Percentiles rank a stretch among this genome's conserved stretches.
These are phyloP conservation scores for Penicillium sp. DNA, from an alignment of 2,329 filamentous ascomycete species.

Conservation along the genomic window DNA sequence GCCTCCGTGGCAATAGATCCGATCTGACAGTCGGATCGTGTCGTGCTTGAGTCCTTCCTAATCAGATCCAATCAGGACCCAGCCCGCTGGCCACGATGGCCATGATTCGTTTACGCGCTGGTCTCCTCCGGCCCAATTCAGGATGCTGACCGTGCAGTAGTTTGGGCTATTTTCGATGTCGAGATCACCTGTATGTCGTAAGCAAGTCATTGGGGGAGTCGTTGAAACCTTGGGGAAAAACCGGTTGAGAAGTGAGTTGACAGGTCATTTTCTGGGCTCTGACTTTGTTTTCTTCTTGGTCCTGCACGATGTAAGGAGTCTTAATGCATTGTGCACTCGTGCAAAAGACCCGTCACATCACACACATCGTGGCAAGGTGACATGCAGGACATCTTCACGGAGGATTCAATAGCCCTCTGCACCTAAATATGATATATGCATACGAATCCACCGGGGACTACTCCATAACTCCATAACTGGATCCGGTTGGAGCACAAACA, in stretches of 20 bases:
- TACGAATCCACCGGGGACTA: background rate
- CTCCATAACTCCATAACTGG: background rate
- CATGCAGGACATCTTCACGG: slow-evolving; percentile 8
- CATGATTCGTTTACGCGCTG: background rate
- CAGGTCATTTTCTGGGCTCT: background rate
- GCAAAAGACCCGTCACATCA: slow-evolving; percentile 6
- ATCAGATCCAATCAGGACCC: slow-evolving; percentile 15
- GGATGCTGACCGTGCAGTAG: slow-evolving; percentile 5
- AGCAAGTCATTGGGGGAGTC: background rate
- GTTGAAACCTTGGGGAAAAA: background rate
- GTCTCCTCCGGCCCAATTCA: background rate
- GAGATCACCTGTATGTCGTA: background rate
- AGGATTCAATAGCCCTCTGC: background rate
- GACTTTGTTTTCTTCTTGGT: background rate
- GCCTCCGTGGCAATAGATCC: slow-evolving; percentile 17
- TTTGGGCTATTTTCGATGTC: background rate
- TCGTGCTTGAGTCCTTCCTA: slow-evolving; percentile 12
- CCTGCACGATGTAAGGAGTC: background rate
- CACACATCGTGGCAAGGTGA: slow-evolving; percentile 1
- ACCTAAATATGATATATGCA: background rate
- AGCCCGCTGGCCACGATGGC: background rate
- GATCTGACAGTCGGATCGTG: slow-evolving; percentile 26
- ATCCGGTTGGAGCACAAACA: background rate
- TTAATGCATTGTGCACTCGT: background rate
- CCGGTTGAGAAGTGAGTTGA: background rate